phyloP scores from a whole-genome alignment of 805 yeast species.

The Pichia thaimueangensis region DNA sequence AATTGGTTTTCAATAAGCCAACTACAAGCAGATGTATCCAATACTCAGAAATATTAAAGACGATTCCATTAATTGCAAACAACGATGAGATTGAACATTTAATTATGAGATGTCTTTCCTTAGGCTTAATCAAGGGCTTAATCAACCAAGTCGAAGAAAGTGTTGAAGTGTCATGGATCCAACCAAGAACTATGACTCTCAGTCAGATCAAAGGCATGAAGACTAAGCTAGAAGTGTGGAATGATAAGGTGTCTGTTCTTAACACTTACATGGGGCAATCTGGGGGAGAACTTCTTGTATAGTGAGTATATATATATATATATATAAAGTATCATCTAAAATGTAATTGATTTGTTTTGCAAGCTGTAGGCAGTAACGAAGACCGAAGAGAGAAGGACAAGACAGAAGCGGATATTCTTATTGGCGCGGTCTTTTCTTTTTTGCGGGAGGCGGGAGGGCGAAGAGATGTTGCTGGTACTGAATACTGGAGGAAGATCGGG shows the following conservation, averaged over 20 bases:
- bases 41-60: constrained; percentile 63
- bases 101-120: constrained; percentile 83
- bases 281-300: constrained; percentile 62
- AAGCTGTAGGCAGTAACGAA: too few relatives aligned
- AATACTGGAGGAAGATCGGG: too few relatives aligned
- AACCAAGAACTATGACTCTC: constrained; percentile 84
- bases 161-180: constrained; percentile 87
- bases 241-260: constrained; percentile 59
- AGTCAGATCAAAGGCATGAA: constrained; percentile 76
- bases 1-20: constrained; percentile 72
- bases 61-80: constrained; percentile 55
- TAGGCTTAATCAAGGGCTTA: constrained; percentile 78
- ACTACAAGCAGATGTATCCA: constrained; percentile 67
- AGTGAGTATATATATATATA: not conserved
- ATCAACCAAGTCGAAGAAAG: constrained; percentile 81
- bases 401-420: too few relatives aligned
- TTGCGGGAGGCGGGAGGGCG: too few relatives aligned
- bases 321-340: too few relatives aligned
- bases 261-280: constrained; percentile 52
- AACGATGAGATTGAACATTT: constrained; percentile 80
- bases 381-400: too few relatives aligned
- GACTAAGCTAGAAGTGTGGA: constrained; percentile 72
- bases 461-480: too few relatives aligned
- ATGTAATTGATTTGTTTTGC: too few relatives aligned
- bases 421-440: too few relatives aligned